Evolutionary conservation across 2,329 filamentous ascomycete species (phyloP), one percentile per base, ranked within the genome.

Genomic region (Fusarium piperis): DNA sequence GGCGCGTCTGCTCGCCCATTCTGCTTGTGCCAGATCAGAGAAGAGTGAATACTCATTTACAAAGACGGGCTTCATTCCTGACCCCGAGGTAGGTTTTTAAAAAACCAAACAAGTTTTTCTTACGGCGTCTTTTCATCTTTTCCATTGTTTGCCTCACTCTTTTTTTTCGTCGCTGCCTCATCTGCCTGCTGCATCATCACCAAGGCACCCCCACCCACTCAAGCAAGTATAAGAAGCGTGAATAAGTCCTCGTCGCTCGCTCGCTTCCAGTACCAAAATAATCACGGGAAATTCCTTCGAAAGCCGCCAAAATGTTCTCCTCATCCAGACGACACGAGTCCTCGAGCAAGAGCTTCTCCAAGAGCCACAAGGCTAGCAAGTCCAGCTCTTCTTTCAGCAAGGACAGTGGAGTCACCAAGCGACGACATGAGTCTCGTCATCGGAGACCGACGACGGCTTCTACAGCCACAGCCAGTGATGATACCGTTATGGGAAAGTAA

Each of bases 351-450:
- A 89, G 85, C 79, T 88, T 87, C 65, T 86, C 86, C 59, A 89
- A 87, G 70, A 80, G 83, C 68, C 84, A 87, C 62, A 87, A 87
- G 68, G 74, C 75, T 26, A 83, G 80, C 73, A 88, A 86, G 71
- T 85, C 87, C 6, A 87, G 79, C 74, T 83, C 86, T 3, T 89
- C 87, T 2, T 88, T 89, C 76, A 86, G 83, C 77, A 89, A 87
- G 69, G 85, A 85, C 26, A 81, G 83, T 44, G 87, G 88, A 3
- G 81, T 90, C 16, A 85, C 85, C 30, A 90, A 90, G 78, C 81
- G 84, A 71, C 85, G 86, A 67, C 86, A 87, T 78, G 87, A 89
- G 51, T 82, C 84, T 64, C 81, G 79, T 33, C 78, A 80, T 46
- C 84, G 86, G 36, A 84, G 87, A 18, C 84, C 85, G 33, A 82